phyloP scores from a whole-genome alignment of 2,329 filamentous ascomycete species.

The Neopestalotiopsis rosae region DNA sequence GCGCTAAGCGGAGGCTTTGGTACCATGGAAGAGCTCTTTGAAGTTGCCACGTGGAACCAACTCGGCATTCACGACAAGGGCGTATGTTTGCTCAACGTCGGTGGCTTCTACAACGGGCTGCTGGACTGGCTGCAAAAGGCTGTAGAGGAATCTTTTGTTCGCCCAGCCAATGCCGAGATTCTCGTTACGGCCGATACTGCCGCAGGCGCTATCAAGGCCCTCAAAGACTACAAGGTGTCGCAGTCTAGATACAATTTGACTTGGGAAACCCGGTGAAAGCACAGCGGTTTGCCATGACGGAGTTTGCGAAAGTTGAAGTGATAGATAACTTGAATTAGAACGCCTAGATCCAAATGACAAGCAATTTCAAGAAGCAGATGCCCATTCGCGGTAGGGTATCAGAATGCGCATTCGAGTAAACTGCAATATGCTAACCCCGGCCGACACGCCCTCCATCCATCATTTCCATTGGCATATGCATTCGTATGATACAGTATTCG shows the following conservation, averaged over 20 bases:
- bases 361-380: background rate
- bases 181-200: slow-evolving; percentile 76
- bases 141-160: slow-evolving; percentile 79
- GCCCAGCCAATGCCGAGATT: slow-evolving; percentile 72
- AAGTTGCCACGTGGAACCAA: slow-evolving; percentile 94
- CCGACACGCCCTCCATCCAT: background rate
- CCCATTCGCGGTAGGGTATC: slow-evolving; percentile 10
- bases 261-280: slow-evolving; percentile 61
- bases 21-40: slow-evolving; percentile 94
- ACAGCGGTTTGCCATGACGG: background rate
- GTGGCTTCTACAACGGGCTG: slow-evolving; percentile 91
- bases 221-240: slow-evolving; percentile 78
- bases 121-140: slow-evolving; percentile 80
- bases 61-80: slow-evolving; percentile 85
- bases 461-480: slow-evolving; percentile 12
- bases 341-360: slow-evolving; percentile 8
- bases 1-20: slow-evolving; percentile 87
- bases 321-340: background rate
- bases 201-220: slow-evolving; percentile 71
- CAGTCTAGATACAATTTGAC: slow-evolving; percentile 79
- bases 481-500: slow-evolving; percentile 11
- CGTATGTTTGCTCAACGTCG: slow-evolving; percentile 83
- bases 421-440: slow-evolving; percentile 14
- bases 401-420: slow-evolving; percentile 2
- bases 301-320: background rate